Percentiles rank a stretch among this genome's conserved stretches.
These are phyloP conservation scores for Fagus sylvatica DNA, from an alignment of 306 rosid genomes.

Conservation along the genomic window DNA sequence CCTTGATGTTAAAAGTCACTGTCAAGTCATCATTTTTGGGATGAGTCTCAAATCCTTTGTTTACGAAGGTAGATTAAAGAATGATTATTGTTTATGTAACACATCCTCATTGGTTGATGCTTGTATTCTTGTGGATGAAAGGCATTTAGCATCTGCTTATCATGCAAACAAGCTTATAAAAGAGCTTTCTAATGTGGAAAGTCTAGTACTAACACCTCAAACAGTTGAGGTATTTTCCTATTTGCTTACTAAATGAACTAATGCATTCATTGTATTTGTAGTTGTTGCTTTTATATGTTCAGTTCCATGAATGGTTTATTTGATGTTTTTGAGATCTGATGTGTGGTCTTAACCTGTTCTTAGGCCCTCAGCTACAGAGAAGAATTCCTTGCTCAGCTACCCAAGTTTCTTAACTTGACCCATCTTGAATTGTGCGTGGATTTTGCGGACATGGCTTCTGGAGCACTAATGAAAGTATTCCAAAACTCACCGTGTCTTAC, in stretches of 20 bases:
- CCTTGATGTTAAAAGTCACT: background rate
- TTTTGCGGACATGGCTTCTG: too few species aligned
- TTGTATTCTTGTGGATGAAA: background rate
- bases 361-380: background rate
- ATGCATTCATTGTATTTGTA: background rate
- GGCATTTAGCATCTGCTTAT: background rate
- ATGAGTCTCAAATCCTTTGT: background rate
- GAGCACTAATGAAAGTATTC: background rate
- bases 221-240: background rate
- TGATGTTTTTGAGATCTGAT: background rate
- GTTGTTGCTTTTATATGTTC: background rate
- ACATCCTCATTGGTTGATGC: background rate
- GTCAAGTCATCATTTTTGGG: background rate
- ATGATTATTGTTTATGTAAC: background rate
- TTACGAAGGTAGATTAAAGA: background rate
- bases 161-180: background rate
- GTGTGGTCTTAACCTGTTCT: background rate
- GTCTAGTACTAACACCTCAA: background rate
- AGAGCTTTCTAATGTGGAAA: background rate
- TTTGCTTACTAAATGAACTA: background rate
- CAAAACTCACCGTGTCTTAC: background rate
- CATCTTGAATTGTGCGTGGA: too few species aligned
- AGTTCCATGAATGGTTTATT: background rate
- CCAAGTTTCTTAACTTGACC: background rate
- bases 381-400: background rate